Percentiles rank a stretch among this genome's conserved stretches.
These are phyloP conservation scores for Ormosia emarginata DNA, from an alignment of 306 rosid genomes.

Conservation along the genomic window DNA sequence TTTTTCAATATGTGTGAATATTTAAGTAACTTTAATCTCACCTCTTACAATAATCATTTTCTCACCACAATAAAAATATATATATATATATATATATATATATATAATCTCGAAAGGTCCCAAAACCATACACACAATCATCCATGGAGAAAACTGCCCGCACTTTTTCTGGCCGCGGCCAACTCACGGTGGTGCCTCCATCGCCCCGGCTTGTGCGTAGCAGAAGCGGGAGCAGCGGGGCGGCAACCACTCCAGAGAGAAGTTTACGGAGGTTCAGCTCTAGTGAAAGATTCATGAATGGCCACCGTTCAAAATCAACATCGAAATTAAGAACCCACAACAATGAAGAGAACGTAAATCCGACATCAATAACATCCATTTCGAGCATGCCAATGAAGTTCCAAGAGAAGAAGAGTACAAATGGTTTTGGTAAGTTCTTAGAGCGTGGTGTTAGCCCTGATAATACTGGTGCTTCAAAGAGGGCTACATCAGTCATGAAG, in stretches of 20 bases:
- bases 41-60: no score
- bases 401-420: constrained; percentile 26
- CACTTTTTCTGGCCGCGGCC: constrained; percentile 12
- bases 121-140: neutral
- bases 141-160: constrained; percentile 28
- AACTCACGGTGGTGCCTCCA: neutral
- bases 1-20: no score
- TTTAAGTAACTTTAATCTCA: no score
- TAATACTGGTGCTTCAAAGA: constrained; percentile 28
- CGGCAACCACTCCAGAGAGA: constrained; percentile 21
- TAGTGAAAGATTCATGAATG: constrained; percentile 22
- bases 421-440: constrained; percentile 20
- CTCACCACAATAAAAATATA: no score
- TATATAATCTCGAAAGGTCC: neutral
- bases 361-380: neutral
- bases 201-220: constrained; percentile 47
- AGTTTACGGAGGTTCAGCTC: constrained; percentile 17
- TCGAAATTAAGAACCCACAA: constrained; percentile 28
- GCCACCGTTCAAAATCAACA: constrained; percentile 48
- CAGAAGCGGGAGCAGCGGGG: constrained; percentile 29
- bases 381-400: constrained; percentile 1
- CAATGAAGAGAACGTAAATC: constrained; percentile 11
- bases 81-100: neutral
- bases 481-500: neutral
- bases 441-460: constrained; percentile 34